Conservation (phyloP, 192 early-diverging fungal species). For the Coemansia sp. region DNA sequence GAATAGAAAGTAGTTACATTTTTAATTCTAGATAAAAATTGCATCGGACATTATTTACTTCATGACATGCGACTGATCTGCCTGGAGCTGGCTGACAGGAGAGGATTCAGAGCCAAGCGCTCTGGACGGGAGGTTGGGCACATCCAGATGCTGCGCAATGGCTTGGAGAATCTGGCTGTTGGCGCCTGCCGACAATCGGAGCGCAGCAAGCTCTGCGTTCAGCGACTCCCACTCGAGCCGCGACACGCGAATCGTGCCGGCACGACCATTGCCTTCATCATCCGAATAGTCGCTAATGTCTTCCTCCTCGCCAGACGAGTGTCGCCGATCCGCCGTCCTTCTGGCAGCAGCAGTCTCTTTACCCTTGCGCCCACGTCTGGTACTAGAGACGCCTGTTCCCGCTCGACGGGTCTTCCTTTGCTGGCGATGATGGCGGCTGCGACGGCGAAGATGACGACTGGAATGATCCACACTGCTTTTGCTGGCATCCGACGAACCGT, state of each 20-base stretch:
- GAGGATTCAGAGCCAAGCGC: background rate
- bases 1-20: background rate
- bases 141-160: constrained; percentile 33
- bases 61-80: background rate
- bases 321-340: background rate
- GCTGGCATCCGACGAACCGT: constrained; percentile 1
- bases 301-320: background rate
- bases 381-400: background rate
- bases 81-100: background rate
- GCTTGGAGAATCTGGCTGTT: constrained; percentile 35
- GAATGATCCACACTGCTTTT: background rate
- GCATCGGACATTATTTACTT: background rate
- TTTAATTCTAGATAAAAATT: background rate
- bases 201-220: constrained; percentile 32
- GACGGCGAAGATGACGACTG: background rate
- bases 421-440: background rate
- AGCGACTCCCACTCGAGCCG: constrained; percentile 39
- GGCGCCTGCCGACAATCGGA: constrained; percentile 22
- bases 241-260: constrained; percentile 16
- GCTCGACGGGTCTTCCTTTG: background rate
- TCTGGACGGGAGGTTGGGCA: constrained; percentile 2
- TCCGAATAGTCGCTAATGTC: background rate
- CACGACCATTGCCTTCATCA: background rate
- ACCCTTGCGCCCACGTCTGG: constrained; percentile 11
- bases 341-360: constrained; percentile 11